Conservation (phyloP, 2,329 filamentous ascomycete genomes). For the Colletotrichum sp. region DNA sequence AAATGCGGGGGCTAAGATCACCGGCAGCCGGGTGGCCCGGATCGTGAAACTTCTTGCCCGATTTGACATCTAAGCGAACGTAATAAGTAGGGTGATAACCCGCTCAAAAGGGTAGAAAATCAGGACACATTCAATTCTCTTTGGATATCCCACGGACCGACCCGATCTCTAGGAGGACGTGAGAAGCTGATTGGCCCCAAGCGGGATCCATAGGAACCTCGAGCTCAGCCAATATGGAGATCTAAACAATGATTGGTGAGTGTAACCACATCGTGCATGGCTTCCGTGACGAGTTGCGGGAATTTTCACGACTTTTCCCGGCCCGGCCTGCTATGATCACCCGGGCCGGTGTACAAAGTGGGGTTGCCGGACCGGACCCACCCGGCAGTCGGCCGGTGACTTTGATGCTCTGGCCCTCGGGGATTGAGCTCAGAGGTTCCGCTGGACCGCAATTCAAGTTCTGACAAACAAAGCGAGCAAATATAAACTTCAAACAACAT, state of each 20-base stretch:
- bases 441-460: not conserved
- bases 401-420: constrained; percentile 20
- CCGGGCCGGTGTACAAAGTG: not conserved
- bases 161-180: not conserved
- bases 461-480: too few relatives aligned
- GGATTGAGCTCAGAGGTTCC: not conserved
- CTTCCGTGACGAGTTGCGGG: not conserved
- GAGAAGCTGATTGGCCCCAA: not conserved
- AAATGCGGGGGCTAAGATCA: not conserved
- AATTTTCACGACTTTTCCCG: not conserved
- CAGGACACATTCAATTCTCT: not conserved
- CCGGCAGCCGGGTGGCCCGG: not conserved
- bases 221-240: not conserved
- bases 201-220: not conserved
- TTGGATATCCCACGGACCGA: not conserved
- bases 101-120: not conserved
- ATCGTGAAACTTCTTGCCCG: not conserved
- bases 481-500: too few relatives aligned
- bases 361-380: not conserved
- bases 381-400: not conserved
- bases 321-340: not conserved
- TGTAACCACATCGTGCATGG: not conserved
- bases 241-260: not conserved
- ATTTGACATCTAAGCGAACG: not conserved
- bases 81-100: not conserved